Evolutionary conservation across 495 filamentous ascomycete genomes (phyloP).

Genomic region (Evernia prunastri): DNA sequence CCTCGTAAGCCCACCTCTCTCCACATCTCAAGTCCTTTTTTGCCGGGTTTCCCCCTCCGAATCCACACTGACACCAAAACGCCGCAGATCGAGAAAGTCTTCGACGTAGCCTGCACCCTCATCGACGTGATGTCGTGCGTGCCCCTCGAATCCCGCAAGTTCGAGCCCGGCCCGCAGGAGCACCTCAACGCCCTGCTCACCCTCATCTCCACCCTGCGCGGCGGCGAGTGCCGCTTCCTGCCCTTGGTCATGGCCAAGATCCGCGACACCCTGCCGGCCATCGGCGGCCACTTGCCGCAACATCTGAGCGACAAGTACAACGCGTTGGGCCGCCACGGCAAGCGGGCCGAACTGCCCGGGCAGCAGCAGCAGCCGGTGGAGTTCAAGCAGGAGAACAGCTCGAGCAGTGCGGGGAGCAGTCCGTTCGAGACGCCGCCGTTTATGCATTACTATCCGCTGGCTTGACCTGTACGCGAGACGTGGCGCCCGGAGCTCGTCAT

Average conservation of each 20-base stretch:
- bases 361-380: slow-evolving; percentile 6
- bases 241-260: slow-evolving; percentile 65
- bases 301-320: slow-evolving; percentile 8
- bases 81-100: slow-evolving; percentile 63
- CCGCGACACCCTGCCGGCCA: slow-evolving; percentile 55
- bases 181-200: slow-evolving; percentile 63
- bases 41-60: no score
- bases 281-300: slow-evolving; percentile 40
- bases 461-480: neutral
- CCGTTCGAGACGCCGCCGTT: slow-evolving; percentile 24
- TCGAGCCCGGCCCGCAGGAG: slow-evolving; percentile 61
- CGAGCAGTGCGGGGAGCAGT: slow-evolving; percentile 15
- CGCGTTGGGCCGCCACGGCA: neutral
- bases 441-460: slow-evolving; percentile 23
- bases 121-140: slow-evolving; percentile 67
- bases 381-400: slow-evolving; percentile 13
- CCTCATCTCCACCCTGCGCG: slow-evolving; percentile 61
- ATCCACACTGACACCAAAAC: slow-evolving; percentile 22
- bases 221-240: slow-evolving; percentile 62
- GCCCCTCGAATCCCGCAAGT: slow-evolving; percentile 47
- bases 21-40: neutral
- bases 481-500: neutral
- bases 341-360: slow-evolving; percentile 9
- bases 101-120: slow-evolving; percentile 66
- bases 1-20: slow-evolving; percentile 47